A percentile compares a stretch with the other conserved stretches of the same genome.
These are phyloP conservation scores for Pseudocercospora fuligena DNA, from an alignment of 2,329 filamentous ascomycete species.

Conservation along the genomic window DNA sequence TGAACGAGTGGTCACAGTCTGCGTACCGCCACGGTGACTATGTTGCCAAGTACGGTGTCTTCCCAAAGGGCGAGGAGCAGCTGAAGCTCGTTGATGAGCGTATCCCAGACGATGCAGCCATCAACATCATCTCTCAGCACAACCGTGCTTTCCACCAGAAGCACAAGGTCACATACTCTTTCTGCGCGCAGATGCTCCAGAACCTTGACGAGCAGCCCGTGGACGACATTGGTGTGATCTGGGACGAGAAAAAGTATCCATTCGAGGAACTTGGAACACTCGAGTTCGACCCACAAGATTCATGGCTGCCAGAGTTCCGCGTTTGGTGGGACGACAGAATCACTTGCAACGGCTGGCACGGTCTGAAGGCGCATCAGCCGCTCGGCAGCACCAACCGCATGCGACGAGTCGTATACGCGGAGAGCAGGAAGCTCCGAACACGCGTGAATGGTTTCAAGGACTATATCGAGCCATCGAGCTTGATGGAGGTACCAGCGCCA, in stretches of 20 bases:
- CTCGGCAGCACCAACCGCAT: constrained; percentile 48
- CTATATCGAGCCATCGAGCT: constrained; percentile 45
- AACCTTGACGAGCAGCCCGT: constrained; percentile 43
- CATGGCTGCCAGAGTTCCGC: constrained; percentile 47
- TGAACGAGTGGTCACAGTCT: constrained; percentile 41
- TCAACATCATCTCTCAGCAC: constrained; percentile 42
- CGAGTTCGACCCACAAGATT: constrained; percentile 48
- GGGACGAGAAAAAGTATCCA: constrained; percentile 42
- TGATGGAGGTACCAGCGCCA: constrained; percentile 45
- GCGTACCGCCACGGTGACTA: constrained; percentile 44
- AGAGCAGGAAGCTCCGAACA: constrained; percentile 46
- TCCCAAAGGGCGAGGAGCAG: constrained; percentile 39
- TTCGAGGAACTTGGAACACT: constrained; percentile 42
- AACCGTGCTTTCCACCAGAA: constrained; percentile 40
- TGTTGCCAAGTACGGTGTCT: constrained; percentile 42
- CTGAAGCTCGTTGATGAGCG: constrained; percentile 34
- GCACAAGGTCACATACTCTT: constrained; percentile 42
- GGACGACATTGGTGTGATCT: constrained; percentile 41
- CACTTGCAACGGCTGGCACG: constrained; percentile 48
- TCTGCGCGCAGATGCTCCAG: constrained; percentile 42
- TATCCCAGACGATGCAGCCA: constrained; percentile 37
- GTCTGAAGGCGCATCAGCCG: constrained; percentile 45
- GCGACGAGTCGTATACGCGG: constrained; percentile 48
- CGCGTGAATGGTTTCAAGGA: constrained; percentile 47
- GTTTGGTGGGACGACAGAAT: constrained; percentile 49